Conservation (phyloP, 805 yeast genomes). For the Pichia californica region DNA sequence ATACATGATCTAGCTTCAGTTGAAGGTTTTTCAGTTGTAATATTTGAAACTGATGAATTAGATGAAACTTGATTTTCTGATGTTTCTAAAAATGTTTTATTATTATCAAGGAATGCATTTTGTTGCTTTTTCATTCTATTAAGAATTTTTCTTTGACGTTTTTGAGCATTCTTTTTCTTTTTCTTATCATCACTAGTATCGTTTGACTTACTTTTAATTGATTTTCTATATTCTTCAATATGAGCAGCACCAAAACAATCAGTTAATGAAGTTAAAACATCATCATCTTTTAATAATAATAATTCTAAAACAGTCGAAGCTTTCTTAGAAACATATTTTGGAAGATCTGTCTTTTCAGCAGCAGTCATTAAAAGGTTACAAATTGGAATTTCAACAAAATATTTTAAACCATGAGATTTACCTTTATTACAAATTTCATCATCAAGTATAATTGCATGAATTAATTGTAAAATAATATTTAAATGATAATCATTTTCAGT, state of each 20-base stretch:
- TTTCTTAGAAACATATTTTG: constrained; percentile 42
- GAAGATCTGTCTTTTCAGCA: constrained; percentile 40
- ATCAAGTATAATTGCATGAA: constrained; percentile 51
- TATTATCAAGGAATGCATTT: constrained; percentile 35
- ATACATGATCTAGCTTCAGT: constrained; percentile 39
- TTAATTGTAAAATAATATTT: constrained; percentile 56
- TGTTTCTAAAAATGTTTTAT: constrained; percentile 26
- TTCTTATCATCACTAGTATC: constrained; percentile 53
- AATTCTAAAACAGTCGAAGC: constrained; percentile 52
- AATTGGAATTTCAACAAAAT: constrained; percentile 48
- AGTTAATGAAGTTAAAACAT: constrained; percentile 43
- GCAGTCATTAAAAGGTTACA: constrained; percentile 49
- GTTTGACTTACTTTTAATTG: constrained; percentile 34
- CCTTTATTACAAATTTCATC: constrained; percentile 27
- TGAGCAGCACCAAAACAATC: constrained; percentile 54
- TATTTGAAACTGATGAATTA: constrained; percentile 4
- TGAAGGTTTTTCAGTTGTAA: not conserved
- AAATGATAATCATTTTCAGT: constrained; percentile 47
- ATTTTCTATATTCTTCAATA: constrained; percentile 42
- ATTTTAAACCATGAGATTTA: constrained; percentile 26
- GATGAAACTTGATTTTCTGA: constrained; percentile 8
- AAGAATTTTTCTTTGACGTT: constrained; percentile 55
- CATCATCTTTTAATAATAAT: constrained; percentile 42
- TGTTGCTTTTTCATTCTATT: constrained; percentile 55
- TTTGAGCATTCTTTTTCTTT: constrained; percentile 52